Evolutionary conservation across 2,329 filamentous ascomycete genomes (phyloP), one percentile per base, ranked within the genome.

Genomic region (Cyanodermella asteris): DNA sequence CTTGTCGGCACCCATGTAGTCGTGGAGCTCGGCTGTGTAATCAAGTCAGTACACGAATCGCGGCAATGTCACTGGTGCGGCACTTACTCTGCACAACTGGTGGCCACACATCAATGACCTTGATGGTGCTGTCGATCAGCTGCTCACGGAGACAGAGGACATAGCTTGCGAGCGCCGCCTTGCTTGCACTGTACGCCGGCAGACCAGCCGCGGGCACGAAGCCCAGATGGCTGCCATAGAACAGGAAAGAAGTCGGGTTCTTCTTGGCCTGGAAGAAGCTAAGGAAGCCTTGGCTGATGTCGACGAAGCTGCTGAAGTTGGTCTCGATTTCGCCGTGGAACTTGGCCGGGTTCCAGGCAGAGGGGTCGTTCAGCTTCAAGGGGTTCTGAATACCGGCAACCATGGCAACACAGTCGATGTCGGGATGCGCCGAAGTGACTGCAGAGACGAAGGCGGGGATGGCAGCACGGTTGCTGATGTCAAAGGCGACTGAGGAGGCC

Each of bases 391-490:
- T 47, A 6, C 62, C 62, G 0, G 63, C 56, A 38, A 68, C 68
- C 24, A 70, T 45, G 28, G 70, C 43, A 14, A 71, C 38, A 33
- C 54, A 56, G 43, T 68, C 61, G 16, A 69, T 51, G 12, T 53
- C 43, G 0, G 62, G 61, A 36, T 61, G 48, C 1, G 36, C 31
- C 8, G 37, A 28, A 5, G 43, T 40, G 17, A 54, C 32, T 6
- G 38, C 42, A 4, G 32, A 10, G 9, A 34, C 39, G 28, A 42
- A 39, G 3, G 12, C 26, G 20, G 31, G 26, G 18, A 28, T 26
- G 16, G 12, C 6, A 2, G 5, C 5, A 55, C 51, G 35, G 15
- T 63, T 41, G 6, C 44, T 45, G 20, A 64, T 52, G 34, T 67
- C 61, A 27, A 59, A 56, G 7, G 34, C 38, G 2, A 55, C 35